These are phyloP conservation scores for Prunus yedoensis DNA, from an alignment of 331 rosid species.

Conservation along the genomic window DNA sequence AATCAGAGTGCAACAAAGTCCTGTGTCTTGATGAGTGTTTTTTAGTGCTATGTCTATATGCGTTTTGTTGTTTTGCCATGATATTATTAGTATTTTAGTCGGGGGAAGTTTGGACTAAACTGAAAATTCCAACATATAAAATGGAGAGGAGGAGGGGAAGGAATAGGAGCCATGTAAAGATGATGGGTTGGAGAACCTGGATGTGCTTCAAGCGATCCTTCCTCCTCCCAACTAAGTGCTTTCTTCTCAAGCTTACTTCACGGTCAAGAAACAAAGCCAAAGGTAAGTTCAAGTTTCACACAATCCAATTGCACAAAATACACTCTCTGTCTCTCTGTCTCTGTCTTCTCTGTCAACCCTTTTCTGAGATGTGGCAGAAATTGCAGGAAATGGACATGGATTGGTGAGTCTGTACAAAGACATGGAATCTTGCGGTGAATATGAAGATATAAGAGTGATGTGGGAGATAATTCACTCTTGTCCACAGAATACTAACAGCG, in stretches of 20 bases:
- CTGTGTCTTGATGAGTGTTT: slow-evolving; percentile 50
- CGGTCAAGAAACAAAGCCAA: slow-evolving; percentile 38
- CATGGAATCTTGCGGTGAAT: slow-evolving; percentile 74
- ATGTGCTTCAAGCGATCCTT: slow-evolving; percentile 50
- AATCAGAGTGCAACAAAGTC: slow-evolving; percentile 29
- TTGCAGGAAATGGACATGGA: slow-evolving; percentile 55
- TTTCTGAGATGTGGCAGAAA: slow-evolving; percentile 11
- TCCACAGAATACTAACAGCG: slow-evolving; percentile 33
- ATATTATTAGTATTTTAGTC: slow-evolving; percentile 18
- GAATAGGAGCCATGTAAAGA: slow-evolving; percentile 30
- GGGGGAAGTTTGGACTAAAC: background rate
- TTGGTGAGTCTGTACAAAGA: slow-evolving; percentile 61
- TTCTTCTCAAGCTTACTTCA: slow-evolving; percentile 45
- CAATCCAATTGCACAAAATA: background rate
- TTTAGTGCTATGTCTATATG: slow-evolving; percentile 41
- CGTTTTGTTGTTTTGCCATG: slow-evolving; percentile 39
- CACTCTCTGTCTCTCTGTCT: background rate
- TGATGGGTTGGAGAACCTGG: slow-evolving; percentile 54
- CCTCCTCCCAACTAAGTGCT: slow-evolving; percentile 46
- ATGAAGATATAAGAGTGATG: slow-evolving; percentile 80
- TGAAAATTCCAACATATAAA: slow-evolving; percentile 10
- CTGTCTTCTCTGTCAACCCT: background rate
- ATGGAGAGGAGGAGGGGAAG: slow-evolving; percentile 15
- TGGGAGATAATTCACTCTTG: slow-evolving; percentile 85
- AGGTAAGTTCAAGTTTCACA: slow-evolving; percentile 39